Conservation (phyloP, 331 rosid genomes). For the Ulmus americana region DNA sequence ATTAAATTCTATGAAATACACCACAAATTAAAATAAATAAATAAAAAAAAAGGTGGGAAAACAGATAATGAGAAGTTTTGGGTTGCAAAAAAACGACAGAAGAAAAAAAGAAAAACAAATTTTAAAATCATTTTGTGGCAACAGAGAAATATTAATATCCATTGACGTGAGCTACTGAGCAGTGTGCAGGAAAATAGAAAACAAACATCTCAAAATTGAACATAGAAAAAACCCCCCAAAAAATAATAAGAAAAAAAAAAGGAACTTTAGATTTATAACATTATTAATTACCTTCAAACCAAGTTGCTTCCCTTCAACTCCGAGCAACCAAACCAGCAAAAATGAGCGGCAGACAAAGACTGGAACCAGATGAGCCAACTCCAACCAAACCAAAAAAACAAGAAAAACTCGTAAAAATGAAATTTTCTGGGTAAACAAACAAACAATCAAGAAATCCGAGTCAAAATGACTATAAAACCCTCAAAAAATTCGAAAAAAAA, state of each 20-base stretch:
- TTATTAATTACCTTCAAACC: slow-evolving; percentile 3
- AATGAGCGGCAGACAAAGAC: background rate
- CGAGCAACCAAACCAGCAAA: slow-evolving; percentile 10
- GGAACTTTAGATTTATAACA: background rate
- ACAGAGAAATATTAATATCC: background rate
- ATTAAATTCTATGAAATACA: background rate
- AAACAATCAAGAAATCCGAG: slow-evolving; percentile 3
- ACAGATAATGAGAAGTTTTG: background rate
- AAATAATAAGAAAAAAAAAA: background rate
- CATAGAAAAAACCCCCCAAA: background rate
- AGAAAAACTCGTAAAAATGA: background rate
- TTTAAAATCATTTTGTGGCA: background rate
- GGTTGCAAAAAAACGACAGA: background rate
- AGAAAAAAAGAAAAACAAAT: background rate
- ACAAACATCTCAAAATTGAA: background rate
- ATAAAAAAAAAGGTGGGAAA: background rate
- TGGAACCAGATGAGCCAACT: background rate
- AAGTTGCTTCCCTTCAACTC: slow-evolving; percentile 18
- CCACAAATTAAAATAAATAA: background rate
- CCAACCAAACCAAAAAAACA: background rate
- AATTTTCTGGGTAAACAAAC: background rate
- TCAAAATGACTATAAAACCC: slow-evolving; percentile 16
- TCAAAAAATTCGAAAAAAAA: slow-evolving; percentile 5
- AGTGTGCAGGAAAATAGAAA: background rate
- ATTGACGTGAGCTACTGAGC: background rate